Base-by-base conservation (phyloP, 75 land plant genomes). In the Cupressus sempervirens region DNA sequence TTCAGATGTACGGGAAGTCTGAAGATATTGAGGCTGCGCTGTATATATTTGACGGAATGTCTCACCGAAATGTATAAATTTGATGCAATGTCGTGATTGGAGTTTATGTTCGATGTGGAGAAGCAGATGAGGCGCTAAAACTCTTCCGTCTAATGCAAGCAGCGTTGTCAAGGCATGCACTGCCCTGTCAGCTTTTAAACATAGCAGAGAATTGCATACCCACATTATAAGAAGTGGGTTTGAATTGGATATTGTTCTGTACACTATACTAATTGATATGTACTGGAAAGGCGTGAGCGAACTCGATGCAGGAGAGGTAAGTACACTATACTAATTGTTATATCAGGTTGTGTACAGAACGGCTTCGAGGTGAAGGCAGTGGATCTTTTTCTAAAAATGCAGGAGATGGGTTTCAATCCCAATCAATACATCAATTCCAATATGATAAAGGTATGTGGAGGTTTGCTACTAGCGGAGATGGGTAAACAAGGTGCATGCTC, bases 351-450 rank as follows among this genome's bases (percentile, higher is more conserved):
- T 85, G 36, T 77, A 26, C 86, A 56, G 15, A 82, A 84, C 56
- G 88, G 86, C 2, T 74, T 40, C 29, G 73, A 82, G 38, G 32
- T 35, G 29, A 30, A 80, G 35, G 83, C 83, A 12, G 40, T 38
- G 20, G 73, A 84, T 62, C 10, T 80, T 62, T 43, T 84, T 50
- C 0, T 58, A 3, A 52, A 84, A 7, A 84, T 79, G 88, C 62
- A 76, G 5, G 29, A 65, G 48, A 34, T 50, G 62, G 82, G 30
- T 83, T 18, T 40, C 26, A 16, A 30, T 1, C 88, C 87, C 0
- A 90, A 93, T 89, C 83, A 45, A 26, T 92, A 89, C 48, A 93
- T 92, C 9, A 88, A 87, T 72, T 81, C 82, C 72, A 85, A 82
- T 58, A 52, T 92, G 74, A 77, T 93, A 0, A 87, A 54, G 72